Conservation (phyloP, 2,329 filamentous ascomycete genomes). For the Cadophora gregata region DNA sequence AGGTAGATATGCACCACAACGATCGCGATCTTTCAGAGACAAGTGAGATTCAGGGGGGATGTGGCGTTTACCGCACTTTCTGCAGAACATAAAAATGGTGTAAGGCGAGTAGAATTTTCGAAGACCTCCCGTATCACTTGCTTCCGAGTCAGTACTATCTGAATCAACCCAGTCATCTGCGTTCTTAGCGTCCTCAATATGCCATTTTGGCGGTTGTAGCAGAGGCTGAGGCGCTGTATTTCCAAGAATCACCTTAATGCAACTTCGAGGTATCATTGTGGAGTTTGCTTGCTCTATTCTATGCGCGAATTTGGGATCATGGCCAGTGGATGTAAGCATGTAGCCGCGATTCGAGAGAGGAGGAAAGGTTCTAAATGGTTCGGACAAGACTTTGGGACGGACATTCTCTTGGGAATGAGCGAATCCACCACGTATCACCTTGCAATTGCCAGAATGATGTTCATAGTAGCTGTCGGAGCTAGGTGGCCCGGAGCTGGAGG, state of each 20-base stretch:
- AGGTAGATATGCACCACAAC: constrained; percentile 38
- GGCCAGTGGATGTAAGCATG: constrained; percentile 25
- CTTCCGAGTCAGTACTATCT: not conserved
- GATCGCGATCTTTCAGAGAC: constrained; percentile 38
- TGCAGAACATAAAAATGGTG: constrained; percentile 34
- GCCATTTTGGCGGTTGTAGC: not conserved
- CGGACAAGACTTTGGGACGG: constrained; percentile 5
- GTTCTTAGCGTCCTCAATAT: not conserved
- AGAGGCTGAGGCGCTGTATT: not conserved
- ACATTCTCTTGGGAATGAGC: not conserved
- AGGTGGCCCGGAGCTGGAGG: not conserved
- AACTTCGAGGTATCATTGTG: constrained; percentile 4
- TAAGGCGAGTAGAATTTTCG: constrained; percentile 25
- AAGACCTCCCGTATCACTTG: constrained; percentile 5
- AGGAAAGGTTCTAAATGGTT: constrained; percentile 19
- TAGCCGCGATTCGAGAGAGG: constrained; percentile 27
- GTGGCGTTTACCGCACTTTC: constrained; percentile 36
- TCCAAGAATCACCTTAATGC: constrained; percentile 2
- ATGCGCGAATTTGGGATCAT: constrained; percentile 21
- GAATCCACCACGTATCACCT: constrained; percentile 11
- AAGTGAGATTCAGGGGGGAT: constrained; percentile 36
- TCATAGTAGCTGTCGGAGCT: not conserved
- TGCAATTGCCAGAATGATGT: constrained; percentile 6
- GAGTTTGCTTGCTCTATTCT: constrained; percentile 1
- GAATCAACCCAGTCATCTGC: constrained; percentile 13